phyloP scores from a whole-genome alignment of 768 basidiomycete genomes.

The Daedaleopsis nitida region DNA sequence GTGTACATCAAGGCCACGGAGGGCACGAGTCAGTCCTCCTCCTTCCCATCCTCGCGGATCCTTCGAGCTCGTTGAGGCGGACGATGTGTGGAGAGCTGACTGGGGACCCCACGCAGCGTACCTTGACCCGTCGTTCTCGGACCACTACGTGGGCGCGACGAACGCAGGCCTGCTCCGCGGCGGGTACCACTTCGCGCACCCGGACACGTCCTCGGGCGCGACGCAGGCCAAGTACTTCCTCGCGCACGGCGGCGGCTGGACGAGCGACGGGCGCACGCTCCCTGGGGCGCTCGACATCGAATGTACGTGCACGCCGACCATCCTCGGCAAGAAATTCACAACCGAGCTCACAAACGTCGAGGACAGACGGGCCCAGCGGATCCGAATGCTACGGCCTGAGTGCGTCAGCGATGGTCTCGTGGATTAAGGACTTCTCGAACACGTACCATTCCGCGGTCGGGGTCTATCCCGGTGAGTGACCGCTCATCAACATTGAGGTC shows the following conservation, averaged over 20 bases:
- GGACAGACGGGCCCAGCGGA: slow-evolving; percentile 55
- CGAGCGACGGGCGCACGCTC: slow-evolving; percentile 56
- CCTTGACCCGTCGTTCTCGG: slow-evolving; percentile 45
- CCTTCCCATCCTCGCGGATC: neutral
- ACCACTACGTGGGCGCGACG: slow-evolving; percentile 58
- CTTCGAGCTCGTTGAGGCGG: too few relatives aligned
- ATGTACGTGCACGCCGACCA: slow-evolving; percentile 36
- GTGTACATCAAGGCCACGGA: slow-evolving; percentile 73
- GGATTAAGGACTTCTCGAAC: slow-evolving; percentile 63
- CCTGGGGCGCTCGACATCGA: slow-evolving; percentile 69
- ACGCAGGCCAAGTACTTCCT: slow-evolving; percentile 62
- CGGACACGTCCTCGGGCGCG: slow-evolving; percentile 54
- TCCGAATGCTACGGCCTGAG: slow-evolving; percentile 57
- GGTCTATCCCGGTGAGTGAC: slow-evolving; percentile 37
- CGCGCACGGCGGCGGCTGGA: slow-evolving; percentile 61
- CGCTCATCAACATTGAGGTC: neutral
- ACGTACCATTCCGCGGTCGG: slow-evolving; percentile 53
- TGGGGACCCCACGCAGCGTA: slow-evolving; percentile 31
- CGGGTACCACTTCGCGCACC: slow-evolving; percentile 62
- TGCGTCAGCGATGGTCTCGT: slow-evolving; percentile 57
- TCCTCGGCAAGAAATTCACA: neutral
- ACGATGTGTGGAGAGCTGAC: neutral
- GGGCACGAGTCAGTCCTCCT: slow-evolving; percentile 44
- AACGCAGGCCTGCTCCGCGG: slow-evolving; percentile 60
- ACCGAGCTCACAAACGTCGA: neutral